A percentile compares a stretch with the other conserved stretches of the same genome.
These are phyloP conservation scores for Striga asiatica DNA, from an alignment of 257 asterid species.

Conservation along the genomic window DNA sequence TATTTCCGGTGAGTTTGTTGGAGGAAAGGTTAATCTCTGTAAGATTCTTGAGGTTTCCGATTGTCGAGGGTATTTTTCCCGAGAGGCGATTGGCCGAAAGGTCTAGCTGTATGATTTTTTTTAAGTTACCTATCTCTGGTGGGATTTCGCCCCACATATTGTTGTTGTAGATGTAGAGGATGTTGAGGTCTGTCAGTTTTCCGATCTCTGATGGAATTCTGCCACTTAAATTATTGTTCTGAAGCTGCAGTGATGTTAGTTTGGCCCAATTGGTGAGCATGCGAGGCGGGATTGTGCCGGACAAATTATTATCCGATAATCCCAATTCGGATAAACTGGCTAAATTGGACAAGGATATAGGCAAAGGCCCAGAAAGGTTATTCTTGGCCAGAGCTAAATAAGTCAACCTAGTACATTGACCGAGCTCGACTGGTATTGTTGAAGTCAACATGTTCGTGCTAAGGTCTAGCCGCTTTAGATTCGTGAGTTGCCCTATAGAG, in stretches of 20 bases:
- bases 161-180: constrained; percentile 22
- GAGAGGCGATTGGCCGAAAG: too few relatives aligned
- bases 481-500: not conserved
- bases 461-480: not conserved
- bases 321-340: constrained; percentile 41
- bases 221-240: constrained; percentile 43
- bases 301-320: constrained; percentile 44
- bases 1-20: constrained; percentile 40
- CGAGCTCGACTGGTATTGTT: constrained; percentile 37
- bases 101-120: too few relatives aligned
- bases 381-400: constrained; percentile 31
- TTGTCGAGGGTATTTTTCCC: too few relatives aligned
- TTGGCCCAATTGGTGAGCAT: constrained; percentile 40
- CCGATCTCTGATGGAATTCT: constrained; percentile 53
- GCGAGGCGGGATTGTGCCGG: constrained; percentile 44
- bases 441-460: too few relatives aligned
- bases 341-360: constrained; percentile 49
- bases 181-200: constrained; percentile 22
- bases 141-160: too few relatives aligned
- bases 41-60: constrained; percentile 39
- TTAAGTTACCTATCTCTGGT: too few relatives aligned
- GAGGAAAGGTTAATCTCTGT: constrained; percentile 22
- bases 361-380: constrained; percentile 48
- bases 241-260: constrained; percentile 54
- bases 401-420: constrained; percentile 29